Percentiles rank a stretch among this genome's conserved stretches.
phyloP scores from a whole-genome alignment of 2,329 filamentous ascomycete species.

The Fusarium avenaceum region DNA sequence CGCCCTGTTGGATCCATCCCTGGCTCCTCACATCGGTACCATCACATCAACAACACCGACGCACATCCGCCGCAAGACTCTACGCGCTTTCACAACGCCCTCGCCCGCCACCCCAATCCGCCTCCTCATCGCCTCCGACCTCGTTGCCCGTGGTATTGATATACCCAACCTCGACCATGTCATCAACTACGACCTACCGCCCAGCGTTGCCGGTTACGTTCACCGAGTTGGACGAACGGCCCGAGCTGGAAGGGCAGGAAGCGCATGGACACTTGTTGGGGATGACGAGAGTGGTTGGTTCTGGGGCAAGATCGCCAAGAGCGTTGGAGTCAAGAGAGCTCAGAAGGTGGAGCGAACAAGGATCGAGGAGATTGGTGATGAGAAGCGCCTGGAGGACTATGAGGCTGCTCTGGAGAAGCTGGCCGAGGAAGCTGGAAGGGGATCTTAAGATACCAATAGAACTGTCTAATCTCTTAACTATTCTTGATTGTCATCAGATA shows the following conservation, averaged over 20 bases:
- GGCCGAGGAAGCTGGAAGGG: constrained; percentile 68
- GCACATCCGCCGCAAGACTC: constrained; percentile 74
- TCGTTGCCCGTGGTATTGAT: constrained; percentile 93
- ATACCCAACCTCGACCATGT: constrained; percentile 84
- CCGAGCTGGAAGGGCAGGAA: constrained; percentile 79
- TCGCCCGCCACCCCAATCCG: constrained; percentile 71
- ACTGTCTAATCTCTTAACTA: background rate
- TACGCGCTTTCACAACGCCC: constrained; percentile 75
- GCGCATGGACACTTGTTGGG: constrained; percentile 88
- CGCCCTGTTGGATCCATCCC: constrained; percentile 71
- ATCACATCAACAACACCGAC: constrained; percentile 85
- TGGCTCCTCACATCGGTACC: constrained; percentile 72
- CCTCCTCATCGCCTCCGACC: constrained; percentile 89
- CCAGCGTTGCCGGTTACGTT: constrained; percentile 84
- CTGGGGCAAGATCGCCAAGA: constrained; percentile 81
- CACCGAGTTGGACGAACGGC: constrained; percentile 94
- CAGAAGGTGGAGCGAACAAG: constrained; percentile 63
- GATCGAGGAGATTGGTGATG: constrained; percentile 61
- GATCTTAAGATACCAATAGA: constrained; percentile 18
- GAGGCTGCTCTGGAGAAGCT: constrained; percentile 72
- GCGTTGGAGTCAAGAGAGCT: constrained; percentile 62
- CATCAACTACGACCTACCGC: constrained; percentile 92
- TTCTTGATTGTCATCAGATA: no score
- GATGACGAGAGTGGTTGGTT: constrained; percentile 92
- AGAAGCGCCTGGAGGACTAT: constrained; percentile 63